A percentile compares a stretch with the other conserved stretches of the same genome.
phyloP scores from a whole-genome alignment of 768 basidiomycete genomes.

The Multifurca ochricompacta region DNA sequence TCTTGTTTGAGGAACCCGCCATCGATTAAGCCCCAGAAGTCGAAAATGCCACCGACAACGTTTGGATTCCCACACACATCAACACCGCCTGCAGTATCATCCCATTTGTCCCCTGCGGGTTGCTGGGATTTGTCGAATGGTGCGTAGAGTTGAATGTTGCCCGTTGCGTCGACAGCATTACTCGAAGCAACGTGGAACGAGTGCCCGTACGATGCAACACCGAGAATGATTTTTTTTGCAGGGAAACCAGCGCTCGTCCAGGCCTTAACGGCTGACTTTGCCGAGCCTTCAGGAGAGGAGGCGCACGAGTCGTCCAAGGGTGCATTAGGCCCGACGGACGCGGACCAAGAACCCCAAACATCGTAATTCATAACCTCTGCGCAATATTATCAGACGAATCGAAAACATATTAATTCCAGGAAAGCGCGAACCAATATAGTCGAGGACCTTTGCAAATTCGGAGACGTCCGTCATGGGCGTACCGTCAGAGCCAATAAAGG shows the following conservation, averaged over 20 bases:
- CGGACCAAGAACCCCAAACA: slow-evolving; percentile 11
- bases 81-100: slow-evolving; percentile 21
- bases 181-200: slow-evolving; percentile 43
- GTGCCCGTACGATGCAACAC: slow-evolving; percentile 80
- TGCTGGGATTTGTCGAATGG: slow-evolving; percentile 38
- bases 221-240: slow-evolving; percentile 60
- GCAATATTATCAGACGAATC: background rate
- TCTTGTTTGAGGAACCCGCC: slow-evolving; percentile 3
- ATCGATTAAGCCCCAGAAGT: slow-evolving; percentile 17
- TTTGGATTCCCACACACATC: slow-evolving; percentile 32
- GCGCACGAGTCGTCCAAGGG: slow-evolving; percentile 20
- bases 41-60: slow-evolving; percentile 11
- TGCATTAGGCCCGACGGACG: slow-evolving; percentile 13
- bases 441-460: slow-evolving; percentile 11
- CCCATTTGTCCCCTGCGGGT: slow-evolving; percentile 35
- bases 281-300: background rate
- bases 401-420: too few species aligned
- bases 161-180: slow-evolving; percentile 31
- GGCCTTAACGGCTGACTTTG: slow-evolving; percentile 9
- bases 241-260: slow-evolving; percentile 18
- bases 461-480: slow-evolving; percentile 5
- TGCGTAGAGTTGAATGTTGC: slow-evolving; percentile 41
- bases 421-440: slow-evolving; percentile 13
- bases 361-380: slow-evolving; percentile 20
- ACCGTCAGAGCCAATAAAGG: background rate